Percentiles rank a stretch among this genome's conserved stretches.
phyloP scores from a whole-genome alignment of 768 basidiomycete species.

The Termitomyces sp. region DNA sequence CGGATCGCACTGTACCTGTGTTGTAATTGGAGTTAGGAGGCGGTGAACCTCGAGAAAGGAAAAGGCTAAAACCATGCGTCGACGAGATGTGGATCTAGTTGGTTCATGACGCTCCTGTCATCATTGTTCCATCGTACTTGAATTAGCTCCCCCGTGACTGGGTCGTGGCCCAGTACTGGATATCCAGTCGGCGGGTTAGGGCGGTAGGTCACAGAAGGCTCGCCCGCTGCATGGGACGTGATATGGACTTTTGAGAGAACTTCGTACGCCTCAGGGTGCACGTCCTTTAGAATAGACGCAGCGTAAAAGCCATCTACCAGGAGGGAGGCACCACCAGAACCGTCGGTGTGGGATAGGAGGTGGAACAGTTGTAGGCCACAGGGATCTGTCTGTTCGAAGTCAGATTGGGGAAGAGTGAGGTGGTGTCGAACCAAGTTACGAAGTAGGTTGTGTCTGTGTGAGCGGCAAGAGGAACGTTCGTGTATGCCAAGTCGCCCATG shows the following conservation, averaged over 20 bases:
- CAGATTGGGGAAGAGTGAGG: slow-evolving; percentile 1
- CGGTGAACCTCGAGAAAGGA: neutral
- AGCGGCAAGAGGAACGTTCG: slow-evolving; percentile 79
- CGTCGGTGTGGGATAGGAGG: slow-evolving; percentile 77
- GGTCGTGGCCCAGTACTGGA: slow-evolving; percentile 71
- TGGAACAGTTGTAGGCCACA: slow-evolving; percentile 97
- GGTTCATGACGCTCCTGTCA: slow-evolving; percentile 79
- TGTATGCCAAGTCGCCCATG: slow-evolving; percentile 94
- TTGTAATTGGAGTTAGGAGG: neutral
- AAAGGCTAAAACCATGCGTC: slow-evolving; percentile 58
- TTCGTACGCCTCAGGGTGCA: slow-evolving; percentile 67
- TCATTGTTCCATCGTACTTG: slow-evolving; percentile 95
- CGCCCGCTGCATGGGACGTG: slow-evolving; percentile 89
- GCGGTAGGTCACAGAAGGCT: slow-evolving; percentile 49
- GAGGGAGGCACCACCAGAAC: slow-evolving; percentile 83
- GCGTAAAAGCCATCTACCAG: slow-evolving; percentile 95
- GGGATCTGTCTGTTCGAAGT: slow-evolving; percentile 69
- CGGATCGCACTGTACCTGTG: slow-evolving; percentile 77
- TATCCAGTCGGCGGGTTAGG: slow-evolving; percentile 58
- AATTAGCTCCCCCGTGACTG: slow-evolving; percentile 50
- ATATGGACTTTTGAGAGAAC: slow-evolving; percentile 66
- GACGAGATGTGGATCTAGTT: slow-evolving; percentile 53
- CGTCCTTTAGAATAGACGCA: slow-evolving; percentile 71
- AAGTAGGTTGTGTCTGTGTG: slow-evolving; percentile 74
- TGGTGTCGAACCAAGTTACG: slow-evolving; percentile 33